Conservation (phyloP, 192 early-diverging fungal genomes). For the Coemansia sp. region DNA sequence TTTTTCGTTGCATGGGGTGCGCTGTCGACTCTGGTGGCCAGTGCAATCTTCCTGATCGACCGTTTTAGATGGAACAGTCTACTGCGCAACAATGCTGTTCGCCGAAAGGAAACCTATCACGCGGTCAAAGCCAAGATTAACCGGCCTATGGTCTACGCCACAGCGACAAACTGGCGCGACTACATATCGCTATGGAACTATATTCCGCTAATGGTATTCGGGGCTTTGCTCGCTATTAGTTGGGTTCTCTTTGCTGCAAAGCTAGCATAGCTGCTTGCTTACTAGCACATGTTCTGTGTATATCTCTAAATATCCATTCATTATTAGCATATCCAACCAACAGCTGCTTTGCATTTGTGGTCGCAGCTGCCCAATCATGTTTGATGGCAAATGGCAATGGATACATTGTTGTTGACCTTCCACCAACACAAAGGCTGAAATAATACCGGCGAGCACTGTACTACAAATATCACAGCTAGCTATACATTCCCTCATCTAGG, state of each 20-base stretch:
- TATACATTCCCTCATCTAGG: background rate
- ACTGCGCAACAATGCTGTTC: constrained; percentile 23
- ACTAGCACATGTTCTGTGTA: background rate
- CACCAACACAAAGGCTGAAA: background rate
- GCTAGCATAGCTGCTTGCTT: constrained; percentile 18
- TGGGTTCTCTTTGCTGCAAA: constrained; percentile 52
- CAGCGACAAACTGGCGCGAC: constrained; percentile 42
- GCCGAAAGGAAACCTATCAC: constrained; percentile 30
- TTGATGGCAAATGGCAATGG: background rate
- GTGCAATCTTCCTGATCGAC: constrained; percentile 39
- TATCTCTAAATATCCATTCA: background rate
- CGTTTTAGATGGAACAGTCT: constrained; percentile 37
- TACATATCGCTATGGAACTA: constrained; percentile 41
- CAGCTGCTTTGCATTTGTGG: background rate
- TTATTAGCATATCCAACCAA: background rate
- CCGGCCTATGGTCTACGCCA: constrained; percentile 32
- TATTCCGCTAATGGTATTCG: constrained; percentile 33
- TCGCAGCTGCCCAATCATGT: background rate
- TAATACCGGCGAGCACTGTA: background rate
- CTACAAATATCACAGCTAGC: background rate
- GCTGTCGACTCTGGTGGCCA: constrained; percentile 35
- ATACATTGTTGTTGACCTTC: background rate
- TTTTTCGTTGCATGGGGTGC: constrained; percentile 54
- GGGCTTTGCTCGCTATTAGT: constrained; percentile 32
- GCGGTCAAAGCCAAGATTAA: constrained; percentile 38